Conservation (phyloP, 495 filamentous ascomycete species). For the Oidiodendron maius region DNA sequence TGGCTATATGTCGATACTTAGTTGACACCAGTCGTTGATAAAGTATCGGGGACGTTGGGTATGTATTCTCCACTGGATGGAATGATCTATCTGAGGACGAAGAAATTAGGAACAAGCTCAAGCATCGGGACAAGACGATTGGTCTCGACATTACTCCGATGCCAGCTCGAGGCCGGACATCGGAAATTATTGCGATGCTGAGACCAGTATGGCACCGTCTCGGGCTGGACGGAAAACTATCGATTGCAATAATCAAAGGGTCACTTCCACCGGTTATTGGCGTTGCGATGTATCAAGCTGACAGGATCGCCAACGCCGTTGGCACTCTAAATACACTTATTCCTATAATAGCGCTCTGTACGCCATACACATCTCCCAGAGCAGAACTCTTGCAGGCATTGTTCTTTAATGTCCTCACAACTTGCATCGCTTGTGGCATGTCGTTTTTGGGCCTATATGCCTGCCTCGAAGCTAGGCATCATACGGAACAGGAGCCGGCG, state of each 20-base stretch:
- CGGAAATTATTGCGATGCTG: too few relatives aligned
- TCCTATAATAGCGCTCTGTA: not conserved
- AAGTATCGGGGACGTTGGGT: too few relatives aligned
- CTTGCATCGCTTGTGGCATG: constrained; percentile 51
- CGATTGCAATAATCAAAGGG: constrained; percentile 9
- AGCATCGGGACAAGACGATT: too few relatives aligned
- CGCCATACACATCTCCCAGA: constrained; percentile 58
- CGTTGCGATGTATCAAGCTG: not conserved
- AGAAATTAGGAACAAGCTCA: too few relatives aligned
- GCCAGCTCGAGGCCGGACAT: too few relatives aligned
- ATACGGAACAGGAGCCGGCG: constrained; percentile 5
- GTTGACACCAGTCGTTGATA: too few relatives aligned
- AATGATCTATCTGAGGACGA: too few relatives aligned
- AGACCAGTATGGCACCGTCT: too few relatives aligned
- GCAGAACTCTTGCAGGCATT: constrained; percentile 75
- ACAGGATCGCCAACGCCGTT: not conserved
- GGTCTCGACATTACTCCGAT: too few relatives aligned
- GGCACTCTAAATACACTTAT: not conserved
- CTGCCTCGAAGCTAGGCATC: constrained; percentile 5
- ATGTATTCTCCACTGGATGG: too few relatives aligned
- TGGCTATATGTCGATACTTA: too few relatives aligned
- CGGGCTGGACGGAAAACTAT: not conserved
- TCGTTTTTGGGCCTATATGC: constrained; percentile 54
- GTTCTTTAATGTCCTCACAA: constrained; percentile 52
- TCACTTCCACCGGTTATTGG: not conserved